These are phyloP conservation scores for Jamesozyma piceae DNA, from an alignment of 805 yeast species.

Conservation along the genomic window DNA sequence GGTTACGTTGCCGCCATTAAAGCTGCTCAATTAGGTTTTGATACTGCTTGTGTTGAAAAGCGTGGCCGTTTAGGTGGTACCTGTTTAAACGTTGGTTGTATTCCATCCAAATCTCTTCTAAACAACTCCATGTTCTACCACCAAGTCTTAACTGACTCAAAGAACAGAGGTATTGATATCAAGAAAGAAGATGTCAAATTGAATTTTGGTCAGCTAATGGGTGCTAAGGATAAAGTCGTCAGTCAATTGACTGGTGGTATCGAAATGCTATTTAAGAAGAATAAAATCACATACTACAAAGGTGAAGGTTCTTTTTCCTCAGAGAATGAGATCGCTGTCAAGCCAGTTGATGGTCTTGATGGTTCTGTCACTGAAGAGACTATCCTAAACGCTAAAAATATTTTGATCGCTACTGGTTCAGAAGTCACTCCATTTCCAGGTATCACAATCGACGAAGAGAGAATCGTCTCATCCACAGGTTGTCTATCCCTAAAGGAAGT, in stretches of 20 bases:
- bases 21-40: constrained; percentile 91
- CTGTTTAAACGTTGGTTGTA: constrained; percentile 97
- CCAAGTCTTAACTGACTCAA: constrained; percentile 76
- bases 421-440: constrained; percentile 99
- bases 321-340: constrained; percentile 68
- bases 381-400: constrained; percentile 67
- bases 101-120: constrained; percentile 90
- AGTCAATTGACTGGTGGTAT: constrained; percentile 86
- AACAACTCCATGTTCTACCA: constrained; percentile 93
- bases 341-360: constrained; percentile 80
- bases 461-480: constrained; percentile 95
- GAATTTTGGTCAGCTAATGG: constrained; percentile 72
- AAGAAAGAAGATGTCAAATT: constrained; percentile 50
- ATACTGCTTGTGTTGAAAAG: constrained; percentile 95
- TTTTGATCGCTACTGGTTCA: constrained; percentile 96
- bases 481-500: constrained; percentile 74
- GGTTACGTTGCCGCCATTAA: constrained; percentile 98
- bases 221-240: constrained; percentile 87
- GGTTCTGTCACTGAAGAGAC: constrained; percentile 53
- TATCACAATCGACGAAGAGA: constrained; percentile 88
- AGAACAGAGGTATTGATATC: constrained; percentile 83
- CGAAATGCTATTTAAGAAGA: constrained; percentile 90
- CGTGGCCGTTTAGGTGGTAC: constrained; percentile 97
- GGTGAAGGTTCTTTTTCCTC: constrained; percentile 84
- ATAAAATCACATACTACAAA: constrained; percentile 88